A percentile compares a stretch with the other conserved stretches of the same genome.
These are phyloP conservation scores for Linum tenue DNA, from an alignment of 345 rosid species.

Conservation along the genomic window DNA sequence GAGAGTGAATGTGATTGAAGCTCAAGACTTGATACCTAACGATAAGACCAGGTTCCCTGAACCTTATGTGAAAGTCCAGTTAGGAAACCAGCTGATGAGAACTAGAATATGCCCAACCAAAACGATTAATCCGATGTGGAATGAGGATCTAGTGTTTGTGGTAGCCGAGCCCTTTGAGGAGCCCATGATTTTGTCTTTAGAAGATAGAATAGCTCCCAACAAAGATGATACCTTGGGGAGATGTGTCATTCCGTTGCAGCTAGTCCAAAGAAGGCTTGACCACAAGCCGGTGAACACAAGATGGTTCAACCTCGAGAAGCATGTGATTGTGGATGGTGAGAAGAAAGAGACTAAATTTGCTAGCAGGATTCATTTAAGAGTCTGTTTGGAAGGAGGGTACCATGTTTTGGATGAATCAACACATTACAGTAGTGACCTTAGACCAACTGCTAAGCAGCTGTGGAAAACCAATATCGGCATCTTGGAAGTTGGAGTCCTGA, in stretches of 20 bases:
- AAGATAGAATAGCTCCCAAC: constrained; percentile 16
- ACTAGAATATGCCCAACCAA: constrained; percentile 20
- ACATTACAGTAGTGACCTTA: constrained; percentile 24
- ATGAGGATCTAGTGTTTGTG: constrained; percentile 25
- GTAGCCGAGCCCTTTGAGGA: constrained; percentile 26
- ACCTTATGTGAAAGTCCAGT: constrained; percentile 17
- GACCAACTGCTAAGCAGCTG: constrained; percentile 28
- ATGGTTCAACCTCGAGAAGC: constrained; percentile 27
- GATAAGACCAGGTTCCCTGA: constrained; percentile 23
- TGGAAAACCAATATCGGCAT: constrained; percentile 29
- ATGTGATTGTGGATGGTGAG: constrained; percentile 16
- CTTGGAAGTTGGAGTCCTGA: constrained; percentile 20
- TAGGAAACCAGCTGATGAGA: constrained; percentile 20
- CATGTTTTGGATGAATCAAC: constrained; percentile 30
- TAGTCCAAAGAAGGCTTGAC: constrained; percentile 25
- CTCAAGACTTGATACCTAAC: constrained; percentile 25
- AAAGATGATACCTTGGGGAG: constrained; percentile 23
- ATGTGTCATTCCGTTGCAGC: constrained; percentile 19
- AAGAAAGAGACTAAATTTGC: constrained; percentile 23
- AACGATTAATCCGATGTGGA: constrained; percentile 26
- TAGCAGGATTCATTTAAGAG: constrained; percentile 22
- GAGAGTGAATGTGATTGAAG: constrained; percentile 29
- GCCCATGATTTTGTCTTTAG: constrained; percentile 24
- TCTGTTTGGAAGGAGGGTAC: constrained; percentile 23
- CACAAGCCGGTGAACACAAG: constrained; percentile 23